Base-by-base conservation (phyloP, 2,329 filamentous ascomycete genomes). In the Fusarium sacchari region DNA sequence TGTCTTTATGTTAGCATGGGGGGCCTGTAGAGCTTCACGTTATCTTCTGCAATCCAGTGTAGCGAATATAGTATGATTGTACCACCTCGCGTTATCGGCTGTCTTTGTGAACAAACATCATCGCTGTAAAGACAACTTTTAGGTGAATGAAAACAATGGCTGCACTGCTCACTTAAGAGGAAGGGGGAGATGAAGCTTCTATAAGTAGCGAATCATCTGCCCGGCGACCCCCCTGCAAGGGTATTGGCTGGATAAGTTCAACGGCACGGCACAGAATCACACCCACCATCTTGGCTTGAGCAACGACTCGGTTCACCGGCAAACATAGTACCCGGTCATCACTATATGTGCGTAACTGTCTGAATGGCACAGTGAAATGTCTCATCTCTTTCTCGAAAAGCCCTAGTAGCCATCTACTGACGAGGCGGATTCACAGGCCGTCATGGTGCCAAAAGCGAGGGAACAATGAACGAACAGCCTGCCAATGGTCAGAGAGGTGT, bases 1-100 rank as follows among this genome's bases (percentile, higher is more conserved):
- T 69, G 28, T 69, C 24, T 43, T 34, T 9, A 30, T 11, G 11
- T 42, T 20, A 26, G 12, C 11, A 40, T 18, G 11, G 14, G 36
- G 11, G 26, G 11, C 4, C 30, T 34, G 13, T 20, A 20, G 36
- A 24, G 24, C 37, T 37, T 42, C 8, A 40, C n/a, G 39, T 3
- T 28, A 24, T 10, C 20, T 39, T 28, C 24, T 32, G 6, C 37
- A 40, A 7, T 24, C 34, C 24, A 7, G 28, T 24, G n/a, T 28
- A 49, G 47, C 28, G 42, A 69, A 64, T 69, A 26, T 22, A 56
- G 61, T 20, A 39, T 46, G 40, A 26, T 46, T 18, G n/a, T 39
- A 59, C 14, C 26, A 15, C 14, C 6, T 18, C 17, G 3, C 9
- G 22, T 24, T 10, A n/a, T 42, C 6, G 7, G 20, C 12, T 28